Conservation (phyloP, 2,329 filamentous ascomycete species). For the Sporothrix sp. region DNA sequence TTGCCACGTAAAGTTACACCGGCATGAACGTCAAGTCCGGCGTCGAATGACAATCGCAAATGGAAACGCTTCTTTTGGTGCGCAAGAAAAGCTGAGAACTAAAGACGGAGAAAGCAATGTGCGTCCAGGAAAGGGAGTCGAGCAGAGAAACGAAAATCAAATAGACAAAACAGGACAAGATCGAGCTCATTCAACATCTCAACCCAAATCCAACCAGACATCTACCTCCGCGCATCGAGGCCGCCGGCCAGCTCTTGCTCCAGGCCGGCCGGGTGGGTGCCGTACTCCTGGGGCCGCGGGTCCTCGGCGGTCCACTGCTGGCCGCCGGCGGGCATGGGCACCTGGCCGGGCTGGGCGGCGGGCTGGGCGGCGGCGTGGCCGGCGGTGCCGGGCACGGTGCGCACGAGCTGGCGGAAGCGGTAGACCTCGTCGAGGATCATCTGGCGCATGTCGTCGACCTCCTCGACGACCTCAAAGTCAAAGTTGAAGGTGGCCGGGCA, state of each 20-base stretch:
- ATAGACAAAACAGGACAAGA: no score
- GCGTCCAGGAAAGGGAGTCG: not conserved
- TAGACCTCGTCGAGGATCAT: slow-evolving; percentile 96
- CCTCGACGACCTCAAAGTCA: slow-evolving; percentile 94
- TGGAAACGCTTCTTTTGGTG: not conserved
- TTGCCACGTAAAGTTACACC: not conserved
- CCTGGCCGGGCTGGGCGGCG: slow-evolving; percentile 31
- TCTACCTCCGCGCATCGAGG: slow-evolving; percentile 39
- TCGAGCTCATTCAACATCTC: no score
- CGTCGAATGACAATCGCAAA: not conserved
- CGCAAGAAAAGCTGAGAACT: not conserved
- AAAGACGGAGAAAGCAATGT: not conserved
- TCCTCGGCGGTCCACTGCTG: slow-evolving; percentile 51
- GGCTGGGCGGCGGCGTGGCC: slow-evolving; percentile 17
- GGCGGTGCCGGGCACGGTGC: slow-evolving; percentile 36
- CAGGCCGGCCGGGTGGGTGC: slow-evolving; percentile 37
- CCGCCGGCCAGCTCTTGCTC: slow-evolving; percentile 52
- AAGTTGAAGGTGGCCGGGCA: slow-evolving; percentile 96
- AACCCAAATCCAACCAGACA: no score
- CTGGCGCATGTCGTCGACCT: slow-evolving; percentile 86
- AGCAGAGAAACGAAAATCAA: not conserved
- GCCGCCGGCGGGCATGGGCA: slow-evolving; percentile 43
- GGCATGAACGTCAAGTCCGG: slow-evolving; percentile 1
- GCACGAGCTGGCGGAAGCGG: slow-evolving; percentile 62
- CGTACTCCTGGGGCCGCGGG: slow-evolving; percentile 50